Conservation (phyloP, 2,329 filamentous ascomycete species). For the Verticillium longisporum region DNA sequence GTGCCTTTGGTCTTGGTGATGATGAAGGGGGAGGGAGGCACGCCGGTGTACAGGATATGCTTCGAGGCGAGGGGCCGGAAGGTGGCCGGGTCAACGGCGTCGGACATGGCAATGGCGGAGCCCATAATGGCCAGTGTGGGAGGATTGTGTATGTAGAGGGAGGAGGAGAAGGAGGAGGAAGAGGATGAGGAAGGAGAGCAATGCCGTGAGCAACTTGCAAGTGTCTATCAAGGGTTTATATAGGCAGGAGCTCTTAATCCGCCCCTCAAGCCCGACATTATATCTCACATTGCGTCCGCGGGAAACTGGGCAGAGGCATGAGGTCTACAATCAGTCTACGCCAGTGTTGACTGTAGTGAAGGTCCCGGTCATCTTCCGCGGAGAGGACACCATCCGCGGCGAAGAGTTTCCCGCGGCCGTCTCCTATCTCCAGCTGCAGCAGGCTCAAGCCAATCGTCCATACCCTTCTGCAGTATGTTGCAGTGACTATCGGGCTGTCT, state of each 20-base stretch:
- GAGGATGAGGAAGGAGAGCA: background rate
- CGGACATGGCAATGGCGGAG: background rate
- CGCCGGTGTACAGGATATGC: conserved; percentile 34
- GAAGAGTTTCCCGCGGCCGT: background rate
- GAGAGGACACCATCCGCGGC: background rate
- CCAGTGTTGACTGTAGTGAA: background rate
- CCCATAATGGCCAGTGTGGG: background rate
- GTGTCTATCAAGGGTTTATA: background rate
- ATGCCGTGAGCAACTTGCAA: background rate
- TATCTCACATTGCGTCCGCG: background rate
- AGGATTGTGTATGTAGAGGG: background rate
- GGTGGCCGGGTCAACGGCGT: background rate
- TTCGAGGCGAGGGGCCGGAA: conserved; percentile 28
- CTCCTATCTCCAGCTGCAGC: background rate
- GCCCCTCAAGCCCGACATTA: no score
- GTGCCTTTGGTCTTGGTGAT: conserved; percentile 38
- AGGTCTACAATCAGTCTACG: background rate
- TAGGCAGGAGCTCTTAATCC: background rate
- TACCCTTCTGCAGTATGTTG: background rate
- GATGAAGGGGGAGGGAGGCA: conserved; percentile 28
- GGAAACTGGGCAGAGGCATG: background rate
- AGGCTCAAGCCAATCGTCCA: background rate
- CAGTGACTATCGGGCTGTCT: background rate
- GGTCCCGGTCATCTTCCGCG: background rate
- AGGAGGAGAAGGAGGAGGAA: background rate